These are phyloP conservation scores for Didymosphaeria variabile DNA, from an alignment of 2,329 filamentous ascomycete genomes.

Conservation along the genomic window DNA sequence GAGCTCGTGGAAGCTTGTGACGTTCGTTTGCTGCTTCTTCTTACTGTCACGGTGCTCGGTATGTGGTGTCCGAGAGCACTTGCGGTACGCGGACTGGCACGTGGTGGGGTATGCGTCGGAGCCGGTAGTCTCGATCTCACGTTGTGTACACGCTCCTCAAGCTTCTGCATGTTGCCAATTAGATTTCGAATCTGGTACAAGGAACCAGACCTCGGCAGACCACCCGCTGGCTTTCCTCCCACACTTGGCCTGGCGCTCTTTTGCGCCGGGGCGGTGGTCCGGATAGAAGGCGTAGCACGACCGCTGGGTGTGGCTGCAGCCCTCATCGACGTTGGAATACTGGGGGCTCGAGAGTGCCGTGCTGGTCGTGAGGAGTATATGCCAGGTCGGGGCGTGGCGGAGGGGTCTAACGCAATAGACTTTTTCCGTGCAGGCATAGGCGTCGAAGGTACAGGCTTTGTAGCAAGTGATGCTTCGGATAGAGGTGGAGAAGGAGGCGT, in stretches of 20 bases:
- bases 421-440: constrained; percentile 50
- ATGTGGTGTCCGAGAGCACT: constrained; percentile 60
- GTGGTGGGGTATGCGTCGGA: constrained; percentile 78
- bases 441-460: constrained; percentile 50
- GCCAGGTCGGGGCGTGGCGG: constrained; percentile 63
- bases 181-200: constrained; percentile 92
- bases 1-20: constrained; percentile 61
- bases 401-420: constrained; percentile 62
- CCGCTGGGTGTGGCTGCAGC: constrained; percentile 39
- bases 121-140: constrained; percentile 91
- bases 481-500: constrained; percentile 94
- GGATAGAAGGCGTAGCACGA: constrained; percentile 56
- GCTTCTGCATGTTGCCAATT: constrained; percentile 95
- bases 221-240: constrained; percentile 56
- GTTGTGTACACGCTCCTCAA: constrained; percentile 91
- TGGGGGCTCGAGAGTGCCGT: constrained; percentile 66
- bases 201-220: constrained; percentile 71
- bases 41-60: constrained; percentile 66
- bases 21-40: constrained; percentile 73
- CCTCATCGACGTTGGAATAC: constrained; percentile 61
- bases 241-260: constrained; percentile 55
- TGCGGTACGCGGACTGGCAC: constrained; percentile 75
- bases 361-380: constrained; percentile 54
- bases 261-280: constrained; percentile 41
- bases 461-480: constrained; percentile 79